These are phyloP conservation scores for Candida berthetii DNA, from an alignment of 805 yeast genomes.

Conservation along the genomic window DNA sequence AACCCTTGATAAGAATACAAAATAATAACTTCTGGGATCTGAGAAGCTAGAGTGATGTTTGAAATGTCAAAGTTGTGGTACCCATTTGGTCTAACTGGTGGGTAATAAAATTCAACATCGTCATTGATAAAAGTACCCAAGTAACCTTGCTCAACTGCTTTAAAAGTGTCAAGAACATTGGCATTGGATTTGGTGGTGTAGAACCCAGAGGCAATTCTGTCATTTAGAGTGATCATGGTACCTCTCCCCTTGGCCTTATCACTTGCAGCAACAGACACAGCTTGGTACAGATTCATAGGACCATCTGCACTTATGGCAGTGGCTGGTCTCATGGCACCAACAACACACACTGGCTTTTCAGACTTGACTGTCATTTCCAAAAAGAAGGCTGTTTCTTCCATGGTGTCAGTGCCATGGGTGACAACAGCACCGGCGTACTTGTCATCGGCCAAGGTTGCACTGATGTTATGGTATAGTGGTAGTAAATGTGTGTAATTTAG, in stretches of 20 bases:
- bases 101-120: conserved; percentile 55
- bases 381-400: conserved; percentile 64
- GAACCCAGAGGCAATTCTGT: conserved; percentile 61
- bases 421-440: conserved; percentile 53
- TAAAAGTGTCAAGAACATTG: conserved; percentile 61
- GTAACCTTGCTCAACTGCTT: conserved; percentile 60
- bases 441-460: conserved; percentile 31
- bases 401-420: conserved; percentile 68
- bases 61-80: conserved; percentile 33
- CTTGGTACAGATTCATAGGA: conserved; percentile 66
- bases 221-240: conserved; percentile 58
- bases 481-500: conserved; percentile 39
- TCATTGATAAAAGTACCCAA: conserved; percentile 63
- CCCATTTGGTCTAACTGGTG: conserved; percentile 50
- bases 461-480: conserved; percentile 38
- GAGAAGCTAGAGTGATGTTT: conserved; percentile 13
- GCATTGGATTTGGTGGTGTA: conserved; percentile 65
- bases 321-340: conserved; percentile 68
- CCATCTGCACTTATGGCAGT: conserved; percentile 69
- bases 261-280: conserved; percentile 54
- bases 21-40: conserved; percentile 33
- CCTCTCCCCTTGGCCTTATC: conserved; percentile 49
- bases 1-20: conserved; percentile 45
- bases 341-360: conserved; percentile 26
- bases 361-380: conserved; percentile 35